Base-by-base conservation (phyloP, 129 eudicot genomes). In the Saposhnikovia divaricata region DNA sequence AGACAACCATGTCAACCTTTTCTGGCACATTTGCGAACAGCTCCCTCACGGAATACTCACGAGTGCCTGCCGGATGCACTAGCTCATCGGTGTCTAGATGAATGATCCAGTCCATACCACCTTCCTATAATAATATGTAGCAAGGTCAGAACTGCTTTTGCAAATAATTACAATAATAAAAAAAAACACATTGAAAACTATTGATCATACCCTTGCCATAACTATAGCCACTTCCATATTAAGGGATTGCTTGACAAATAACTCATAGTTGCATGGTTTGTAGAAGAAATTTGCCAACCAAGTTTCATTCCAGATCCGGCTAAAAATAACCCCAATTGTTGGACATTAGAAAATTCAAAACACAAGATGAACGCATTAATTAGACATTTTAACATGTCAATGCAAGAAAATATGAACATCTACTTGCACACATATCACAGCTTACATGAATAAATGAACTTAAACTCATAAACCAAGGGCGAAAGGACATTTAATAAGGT, bases 151-250 rank as follows among this genome's bases (percentile, higher is more conserved):
- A 44, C 4, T 61, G 77, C 82, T 71, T 72, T 27, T 42, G 27
- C 40, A 78, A 18, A 9, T 66, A 80, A 27, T 61, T 40, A n/a
- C 23, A 44, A 59, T 15, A 25, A 4, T 28, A 42, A 9, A 83
- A 12, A 31, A 47, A 9, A 43, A 40, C 21, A 57, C 28, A 48
- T 4, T 31, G 37, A 13, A 3, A 37, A 25, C 44, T 63, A 34
- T 15, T 34, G 47, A 72, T 21, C 87, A 80, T 88, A 90, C 94
- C 88, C 94, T 90, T 86, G 94, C 94, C 89, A 86, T 80, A 83
- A 87, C 88, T 73, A 90, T 90, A 82, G 90, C 94, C 94, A 90
- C 88, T 88, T 90, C 94, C 94, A 90, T 90, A 77, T 90, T 90
- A 61, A 90, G 94, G 78, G 91, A 82, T 86, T 90, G 94, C 85